phyloP scores from a whole-genome alignment of 1,284 basidiomycete species.

The Papiliotrema laurentii region DNA sequence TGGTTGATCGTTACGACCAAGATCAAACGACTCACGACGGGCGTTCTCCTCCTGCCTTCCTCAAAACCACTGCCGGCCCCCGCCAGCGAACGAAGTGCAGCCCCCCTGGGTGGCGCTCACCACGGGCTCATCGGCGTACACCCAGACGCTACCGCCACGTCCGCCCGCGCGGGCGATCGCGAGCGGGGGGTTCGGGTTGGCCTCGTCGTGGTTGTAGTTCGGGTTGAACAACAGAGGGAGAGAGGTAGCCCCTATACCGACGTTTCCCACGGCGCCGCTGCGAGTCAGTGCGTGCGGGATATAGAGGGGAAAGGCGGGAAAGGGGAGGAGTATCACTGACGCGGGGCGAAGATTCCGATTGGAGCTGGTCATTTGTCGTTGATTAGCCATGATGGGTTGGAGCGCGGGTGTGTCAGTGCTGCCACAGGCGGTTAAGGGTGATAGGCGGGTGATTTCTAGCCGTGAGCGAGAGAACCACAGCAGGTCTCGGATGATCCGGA shows the following conservation, averaged over 20 bases:
- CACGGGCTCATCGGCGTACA: constrained; percentile 35
- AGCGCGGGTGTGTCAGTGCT: too few relatives aligned
- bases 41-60: constrained; percentile 48
- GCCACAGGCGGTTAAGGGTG: too few relatives aligned
- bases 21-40: constrained; percentile 25
- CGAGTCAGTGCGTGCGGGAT: background rate
- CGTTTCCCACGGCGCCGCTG: constrained; percentile 33
- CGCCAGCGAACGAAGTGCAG: constrained; percentile 37
- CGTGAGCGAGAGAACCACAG: too few relatives aligned
- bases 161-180: constrained; percentile 45
- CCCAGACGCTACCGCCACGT: constrained; percentile 35
- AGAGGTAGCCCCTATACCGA: constrained; percentile 26
- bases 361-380: constrained; percentile 13
- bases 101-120: constrained; percentile 11
- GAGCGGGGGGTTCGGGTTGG: constrained; percentile 24
- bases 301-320: too few relatives aligned
- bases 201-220: constrained; percentile 18
- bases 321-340: constrained; percentile 14
- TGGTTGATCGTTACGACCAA: background rate
- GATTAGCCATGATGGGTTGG: too few relatives aligned
- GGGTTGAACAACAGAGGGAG: constrained; percentile 23
- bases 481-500: too few relatives aligned
- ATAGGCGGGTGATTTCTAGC: too few relatives aligned
- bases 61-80: constrained; percentile 49
- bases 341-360: constrained; percentile 35